These are phyloP conservation scores for Styphnolobium japonicum DNA, from an alignment of 306 rosid species.

Conservation along the genomic window DNA sequence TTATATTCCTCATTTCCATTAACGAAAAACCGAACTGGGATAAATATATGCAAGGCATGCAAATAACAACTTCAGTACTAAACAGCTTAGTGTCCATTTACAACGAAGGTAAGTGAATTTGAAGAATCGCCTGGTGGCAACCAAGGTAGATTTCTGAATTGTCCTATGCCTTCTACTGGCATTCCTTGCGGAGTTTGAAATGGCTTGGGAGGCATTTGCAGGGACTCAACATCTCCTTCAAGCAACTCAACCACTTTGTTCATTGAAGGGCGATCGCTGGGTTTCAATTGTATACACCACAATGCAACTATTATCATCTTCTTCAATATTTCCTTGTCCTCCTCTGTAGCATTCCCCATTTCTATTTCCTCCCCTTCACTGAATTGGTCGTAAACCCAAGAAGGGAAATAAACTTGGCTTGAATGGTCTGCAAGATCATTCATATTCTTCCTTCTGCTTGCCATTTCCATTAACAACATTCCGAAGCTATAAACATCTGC, in stretches of 20 bases:
- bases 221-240: constrained; percentile 14
- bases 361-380: constrained; percentile 10
- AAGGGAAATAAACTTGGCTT: constrained; percentile 25
- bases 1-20: no score
- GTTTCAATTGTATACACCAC: constrained; percentile 38
- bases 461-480: neutral
- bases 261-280: constrained; percentile 33
- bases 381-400: constrained; percentile 4
- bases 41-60: no score
- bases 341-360: constrained; percentile 1
- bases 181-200: constrained; percentile 24
- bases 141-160: constrained; percentile 21
- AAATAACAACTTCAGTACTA: neutral
- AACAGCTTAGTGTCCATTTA: neutral
- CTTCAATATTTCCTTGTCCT: constrained; percentile 13
- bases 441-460: constrained; percentile 12
- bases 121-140: neutral
- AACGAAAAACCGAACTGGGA: no score
- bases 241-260: constrained; percentile 27
- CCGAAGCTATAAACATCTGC: neutral
- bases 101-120: constrained; percentile 15
- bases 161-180: constrained; percentile 16
- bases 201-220: constrained; percentile 34
- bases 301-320: constrained; percentile 39
- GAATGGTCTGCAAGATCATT: neutral